phyloP scores from a whole-genome alignment of 2,329 filamentous ascomycete genomes.

The Colletotrichum sp. region DNA sequence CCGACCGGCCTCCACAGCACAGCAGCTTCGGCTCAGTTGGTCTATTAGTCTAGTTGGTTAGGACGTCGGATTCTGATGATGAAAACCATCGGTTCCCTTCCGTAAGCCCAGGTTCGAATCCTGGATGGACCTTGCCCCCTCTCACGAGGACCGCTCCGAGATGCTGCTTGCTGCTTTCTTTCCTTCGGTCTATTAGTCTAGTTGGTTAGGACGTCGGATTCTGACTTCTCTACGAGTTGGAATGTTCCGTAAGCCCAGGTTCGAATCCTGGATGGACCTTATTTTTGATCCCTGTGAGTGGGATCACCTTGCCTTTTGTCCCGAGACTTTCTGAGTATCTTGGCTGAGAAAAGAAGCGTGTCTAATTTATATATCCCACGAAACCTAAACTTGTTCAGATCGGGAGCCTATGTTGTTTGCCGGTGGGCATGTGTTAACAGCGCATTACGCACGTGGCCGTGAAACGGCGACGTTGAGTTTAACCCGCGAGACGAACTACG shows the following conservation, averaged over 20 bases:
- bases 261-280: constrained; percentile 19
- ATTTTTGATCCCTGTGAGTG: not conserved
- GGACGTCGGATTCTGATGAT: constrained; percentile 22
- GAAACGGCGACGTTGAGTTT: not conserved
- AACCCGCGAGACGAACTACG: not conserved
- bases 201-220: constrained; percentile 19
- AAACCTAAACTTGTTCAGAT: not conserved
- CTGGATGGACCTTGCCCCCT: constrained; percentile 14
- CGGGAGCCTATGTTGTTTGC: not conserved
- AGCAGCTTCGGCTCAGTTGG: not conserved
- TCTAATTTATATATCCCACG: not conserved
- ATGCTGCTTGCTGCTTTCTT: not conserved
- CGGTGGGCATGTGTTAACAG: not conserved
- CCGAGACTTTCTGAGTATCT: not conserved
- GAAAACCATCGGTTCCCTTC: not conserved
- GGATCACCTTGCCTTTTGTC: not conserved
- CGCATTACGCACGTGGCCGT: not conserved
- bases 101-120: constrained; percentile 22
- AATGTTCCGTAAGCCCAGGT: constrained; percentile 15
- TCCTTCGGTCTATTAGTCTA: constrained; percentile 19
- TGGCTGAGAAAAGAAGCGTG: not conserved
- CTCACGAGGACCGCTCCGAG: not conserved
- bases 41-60: constrained; percentile 24
- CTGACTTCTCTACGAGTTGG: not conserved
- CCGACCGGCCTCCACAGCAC: not conserved